Base-by-base conservation (phyloP, 352 stramenopile genomes). In the Globisporangium camurandrum region DNA sequence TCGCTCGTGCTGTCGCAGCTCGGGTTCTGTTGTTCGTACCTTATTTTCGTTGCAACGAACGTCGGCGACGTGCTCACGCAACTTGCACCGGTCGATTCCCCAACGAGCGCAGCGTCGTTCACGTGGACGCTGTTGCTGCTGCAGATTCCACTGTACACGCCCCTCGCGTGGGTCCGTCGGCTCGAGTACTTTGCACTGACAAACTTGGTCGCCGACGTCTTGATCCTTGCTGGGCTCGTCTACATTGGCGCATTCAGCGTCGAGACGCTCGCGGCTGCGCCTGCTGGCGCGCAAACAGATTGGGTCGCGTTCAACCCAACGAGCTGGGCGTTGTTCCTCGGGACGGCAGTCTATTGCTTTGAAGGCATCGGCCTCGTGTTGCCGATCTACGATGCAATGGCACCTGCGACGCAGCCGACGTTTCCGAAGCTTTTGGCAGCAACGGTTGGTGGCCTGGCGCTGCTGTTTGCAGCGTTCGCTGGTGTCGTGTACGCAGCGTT, bases 101-200 rank as follows among this genome's bases (percentile, higher is more conserved):
- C 12, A 16, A 37, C 10, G 3, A 16, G 12, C 31, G n/a, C n/a
- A n/a, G n/a, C n/a, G n/a, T 2, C 36, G 36, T 55, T 72, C 20
- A 61, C 59, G 24, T 87, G 77, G 23, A 54, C 67, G 54, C 70
- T 91, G 26, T 86, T 91, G 28, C 24, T 91, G 53, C 61, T 88
- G 9, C 80, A 91, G 60, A 74, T 86, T 51, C 56, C 69, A 10
- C 67, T 87, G 12, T 81, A 91, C 59, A 84, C 89, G 30, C 80
- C 80, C 37, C 62, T 91, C 23, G 88, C 77, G 26, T 91, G 80
- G 80, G 87, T 91, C 50, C 75, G 80, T 14, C 88, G 89, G 65
- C 88, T 89, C 56, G 87, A 77, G 66, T 91, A 88, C 67, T 91
- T 91, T 48, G 83, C 75, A 28, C 80, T 91, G 57, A 91, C 75